Base-by-base conservation (phyloP, 2,329 filamentous ascomycete species). In the Alternaria atra region DNA sequence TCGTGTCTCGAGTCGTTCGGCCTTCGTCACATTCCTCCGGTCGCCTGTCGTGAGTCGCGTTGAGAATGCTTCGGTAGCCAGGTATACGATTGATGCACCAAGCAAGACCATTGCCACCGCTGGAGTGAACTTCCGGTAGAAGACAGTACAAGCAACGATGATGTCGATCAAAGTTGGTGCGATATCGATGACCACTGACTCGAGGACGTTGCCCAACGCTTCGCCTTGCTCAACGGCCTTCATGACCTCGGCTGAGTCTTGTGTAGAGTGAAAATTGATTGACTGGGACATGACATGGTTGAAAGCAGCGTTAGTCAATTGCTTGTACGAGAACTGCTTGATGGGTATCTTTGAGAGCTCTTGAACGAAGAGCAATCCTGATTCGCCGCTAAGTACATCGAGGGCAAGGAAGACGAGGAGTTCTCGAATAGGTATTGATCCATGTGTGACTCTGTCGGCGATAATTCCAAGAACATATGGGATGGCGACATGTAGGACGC, bases 1-100 rank as follows among this genome's bases (percentile, higher is more conserved):
- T 13, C 54, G 50, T 15, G 37, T 60, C 39, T 64, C 39, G 5
- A 40, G n/a, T n/a, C 60, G 27, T 42, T 64, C 34, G 1, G 57
- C 37, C 17, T 58, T 60, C 6, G 55, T 56, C 32, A 57, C 6
- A 5, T 10, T 29, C 17, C 60, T 42, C 12, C 20, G 6, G 39
- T 23, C 17, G 1, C 39, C 20, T 2, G 39, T 42, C 13, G 20
- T 42, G 20, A 42, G 23, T 1, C 20, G 39, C 0, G 20, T 23
- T 0, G 20, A 42, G 10, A 42, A 42, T 10, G 39, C 39, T 42
- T 42, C 20, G 6, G 5, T 12, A 25, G 6, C 39, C 20, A 42
- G 6, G 20, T 23, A 42, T 20, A 20, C 20, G 10, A 15, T 42
- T 42, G 20, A 42, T 42, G 20, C 39, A 20, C 39, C 20, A 42